phyloP scores from a whole-genome alignment of 495 filamentous ascomycete species.

The Talaromyces nanjingensis region DNA sequence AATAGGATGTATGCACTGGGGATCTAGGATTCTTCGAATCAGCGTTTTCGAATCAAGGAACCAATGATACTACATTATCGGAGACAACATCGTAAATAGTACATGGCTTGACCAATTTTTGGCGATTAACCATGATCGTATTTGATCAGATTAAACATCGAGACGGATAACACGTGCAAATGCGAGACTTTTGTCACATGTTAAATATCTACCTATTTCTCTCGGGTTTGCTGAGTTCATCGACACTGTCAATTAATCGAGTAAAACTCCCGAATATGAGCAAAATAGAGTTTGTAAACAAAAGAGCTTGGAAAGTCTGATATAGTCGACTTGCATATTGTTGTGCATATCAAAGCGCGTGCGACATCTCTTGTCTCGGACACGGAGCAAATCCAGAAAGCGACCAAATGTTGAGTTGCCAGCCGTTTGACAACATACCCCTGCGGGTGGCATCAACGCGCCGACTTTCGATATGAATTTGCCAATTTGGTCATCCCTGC shows the following conservation, averaged over 20 bases:
- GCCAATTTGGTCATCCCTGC: background rate
- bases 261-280: background rate
- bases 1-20: background rate
- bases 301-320: background rate
- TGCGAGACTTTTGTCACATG: background rate
- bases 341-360: background rate
- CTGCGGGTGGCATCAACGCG: background rate
- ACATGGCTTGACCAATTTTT: background rate
- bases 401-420: background rate
- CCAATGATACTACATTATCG: background rate
- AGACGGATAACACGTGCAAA: background rate
- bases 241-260: background rate
- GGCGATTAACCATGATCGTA: background rate
- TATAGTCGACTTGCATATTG: background rate
- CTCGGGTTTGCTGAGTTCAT: background rate
- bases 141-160: background rate
- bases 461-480: background rate
- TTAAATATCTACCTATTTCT: background rate
- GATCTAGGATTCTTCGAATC: slow-evolving; percentile 1
- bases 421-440: background rate
- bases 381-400: background rate
- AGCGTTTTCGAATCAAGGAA: background rate
- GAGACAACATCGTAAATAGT: background rate
- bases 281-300: background rate
- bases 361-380: background rate